phyloP scores from a whole-genome alignment of 768 basidiomycete genomes.

The Agaricus bisporus region DNA sequence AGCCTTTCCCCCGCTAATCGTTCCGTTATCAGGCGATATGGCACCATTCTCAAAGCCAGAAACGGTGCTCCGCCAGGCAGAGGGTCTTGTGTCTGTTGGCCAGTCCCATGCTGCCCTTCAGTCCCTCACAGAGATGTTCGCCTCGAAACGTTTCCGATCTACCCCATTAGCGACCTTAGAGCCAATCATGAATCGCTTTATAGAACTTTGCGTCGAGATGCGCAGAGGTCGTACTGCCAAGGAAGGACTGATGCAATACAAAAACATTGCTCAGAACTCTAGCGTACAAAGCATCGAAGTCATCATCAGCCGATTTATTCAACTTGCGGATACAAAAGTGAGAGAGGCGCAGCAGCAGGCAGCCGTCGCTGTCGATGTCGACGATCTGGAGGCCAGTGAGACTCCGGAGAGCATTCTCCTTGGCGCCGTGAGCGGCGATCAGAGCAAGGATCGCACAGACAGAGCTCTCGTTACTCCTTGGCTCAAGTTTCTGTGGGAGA shows the following conservation, averaged over 20 bases:
- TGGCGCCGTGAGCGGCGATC: constrained; percentile 83
- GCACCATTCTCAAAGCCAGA: constrained; percentile 89
- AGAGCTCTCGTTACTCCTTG: constrained; percentile 93
- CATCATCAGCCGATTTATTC: constrained; percentile 83
- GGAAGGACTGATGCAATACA: constrained; percentile 95
- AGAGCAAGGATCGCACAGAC: constrained; percentile 92
- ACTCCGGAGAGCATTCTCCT: constrained; percentile 90
- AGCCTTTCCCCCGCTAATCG: neutral
- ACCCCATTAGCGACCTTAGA: constrained; percentile 86
- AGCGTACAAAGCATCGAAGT: constrained; percentile 88
- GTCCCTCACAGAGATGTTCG: constrained; percentile 87
- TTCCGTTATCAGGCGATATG: constrained; percentile 38
- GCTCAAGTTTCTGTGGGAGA: constrained; percentile 99
- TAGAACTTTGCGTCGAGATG: constrained; percentile 94
- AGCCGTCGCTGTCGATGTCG: constrained; percentile 77
- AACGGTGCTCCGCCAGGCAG: constrained; percentile 88
- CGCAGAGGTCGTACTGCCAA: constrained; percentile 91
- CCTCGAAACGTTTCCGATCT: constrained; percentile 88
- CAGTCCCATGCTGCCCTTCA: constrained; percentile 88
- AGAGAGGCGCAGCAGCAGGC: constrained; percentile 84
- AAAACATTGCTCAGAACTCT: constrained; percentile 94
- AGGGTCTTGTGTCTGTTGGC: constrained; percentile 88
- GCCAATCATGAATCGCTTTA: constrained; percentile 92
- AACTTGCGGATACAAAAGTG: constrained; percentile 76
- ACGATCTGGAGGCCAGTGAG: constrained; percentile 93